Evolutionary conservation across 2,329 filamentous ascomycete genomes (phyloP).

Genomic region (Fusarium palustre): DNA sequence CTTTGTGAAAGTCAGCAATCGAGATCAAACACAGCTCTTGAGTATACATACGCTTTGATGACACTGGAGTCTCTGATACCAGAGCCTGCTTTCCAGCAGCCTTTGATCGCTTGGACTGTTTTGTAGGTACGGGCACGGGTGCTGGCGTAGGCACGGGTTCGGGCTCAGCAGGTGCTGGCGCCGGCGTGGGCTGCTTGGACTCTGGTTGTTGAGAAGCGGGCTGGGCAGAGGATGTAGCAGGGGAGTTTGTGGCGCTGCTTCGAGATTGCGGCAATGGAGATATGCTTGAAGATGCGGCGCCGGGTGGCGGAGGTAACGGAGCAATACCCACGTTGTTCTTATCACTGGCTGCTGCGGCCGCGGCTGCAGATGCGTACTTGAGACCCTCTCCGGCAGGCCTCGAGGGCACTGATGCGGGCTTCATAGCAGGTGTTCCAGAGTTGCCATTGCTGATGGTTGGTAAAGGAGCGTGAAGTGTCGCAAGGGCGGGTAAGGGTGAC

Average conservation of each 20-base stretch:
- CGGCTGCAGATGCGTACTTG: constrained; percentile 96
- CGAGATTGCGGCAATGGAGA: constrained; percentile 66
- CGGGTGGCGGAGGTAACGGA: constrained; percentile 90
- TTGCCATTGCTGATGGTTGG: constrained; percentile 69
- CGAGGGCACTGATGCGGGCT: constrained; percentile 87
- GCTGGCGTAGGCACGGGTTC: constrained; percentile 38
- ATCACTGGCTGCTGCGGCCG: constrained; percentile 90
- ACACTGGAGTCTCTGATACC: constrained; percentile 57
- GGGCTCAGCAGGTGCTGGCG: constrained; percentile 45
- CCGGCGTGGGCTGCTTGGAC: constrained; percentile 49
- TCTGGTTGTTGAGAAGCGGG: constrained; percentile 56
- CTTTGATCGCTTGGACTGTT: constrained; percentile 56
- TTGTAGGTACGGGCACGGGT: constrained; percentile 46
- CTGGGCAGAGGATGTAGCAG: constrained; percentile 61
- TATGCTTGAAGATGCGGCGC: constrained; percentile 60
- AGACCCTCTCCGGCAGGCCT: constrained; percentile 88
- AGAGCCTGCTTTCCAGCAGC: constrained; percentile 59
- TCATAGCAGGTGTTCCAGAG: constrained; percentile 76
- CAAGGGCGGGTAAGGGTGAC: constrained; percentile 91
- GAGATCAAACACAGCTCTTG: background rate
- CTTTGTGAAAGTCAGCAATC: constrained; percentile 44
- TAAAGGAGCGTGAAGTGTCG: constrained; percentile 84
- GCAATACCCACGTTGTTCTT: constrained; percentile 91
- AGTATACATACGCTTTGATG: constrained; percentile 57
- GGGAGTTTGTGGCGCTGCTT: constrained; percentile 67